phyloP scores from a whole-genome alignment of 768 basidiomycete genomes.

The Leccinum sublutescens region DNA sequence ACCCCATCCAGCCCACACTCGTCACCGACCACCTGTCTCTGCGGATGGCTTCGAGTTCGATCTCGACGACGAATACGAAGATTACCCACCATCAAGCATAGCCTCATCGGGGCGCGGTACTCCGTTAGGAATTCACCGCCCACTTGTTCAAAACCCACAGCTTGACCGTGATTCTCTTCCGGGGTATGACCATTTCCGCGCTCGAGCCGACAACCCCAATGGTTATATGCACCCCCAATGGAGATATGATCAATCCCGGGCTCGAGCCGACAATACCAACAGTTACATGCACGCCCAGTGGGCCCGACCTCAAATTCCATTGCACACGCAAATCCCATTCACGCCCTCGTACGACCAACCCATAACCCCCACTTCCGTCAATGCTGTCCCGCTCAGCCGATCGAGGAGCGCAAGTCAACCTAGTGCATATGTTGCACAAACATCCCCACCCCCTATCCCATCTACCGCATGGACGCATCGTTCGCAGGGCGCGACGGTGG shows the following conservation, averaged over 20 bases:
- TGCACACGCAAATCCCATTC: constrained; percentile 64
- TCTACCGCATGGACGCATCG: constrained; percentile 49
- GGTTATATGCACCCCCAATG: constrained; percentile 64
- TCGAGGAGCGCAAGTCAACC: constrained; percentile 83
- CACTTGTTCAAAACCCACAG: constrained; percentile 57
- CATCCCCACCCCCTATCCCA: constrained; percentile 52
- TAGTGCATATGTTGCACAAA: constrained; percentile 59
- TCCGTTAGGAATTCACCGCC: constrained; percentile 59
- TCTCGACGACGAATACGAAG: constrained; percentile 74
- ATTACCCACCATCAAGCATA: constrained; percentile 54
- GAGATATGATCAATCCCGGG: constrained; percentile 63
- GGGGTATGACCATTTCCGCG: constrained; percentile 55
- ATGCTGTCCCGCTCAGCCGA: constrained; percentile 40
- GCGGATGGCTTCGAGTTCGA: constrained; percentile 74
- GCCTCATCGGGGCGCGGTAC: constrained; percentile 71
- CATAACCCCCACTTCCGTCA: constrained; percentile 37
- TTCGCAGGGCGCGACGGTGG: constrained; percentile 38
- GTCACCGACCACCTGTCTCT: constrained; percentile 46
- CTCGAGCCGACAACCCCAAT: constrained; percentile 66
- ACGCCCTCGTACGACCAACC: constrained; percentile 50
- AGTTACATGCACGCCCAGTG: constrained; percentile 69
- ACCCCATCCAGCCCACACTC: constrained; percentile 35
- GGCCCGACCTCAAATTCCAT: constrained; percentile 45
- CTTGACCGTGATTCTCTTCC: constrained; percentile 51
- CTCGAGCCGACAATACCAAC: constrained; percentile 69